Conservation (phyloP, 306 rosid species). For the Cercis canadensis region DNA sequence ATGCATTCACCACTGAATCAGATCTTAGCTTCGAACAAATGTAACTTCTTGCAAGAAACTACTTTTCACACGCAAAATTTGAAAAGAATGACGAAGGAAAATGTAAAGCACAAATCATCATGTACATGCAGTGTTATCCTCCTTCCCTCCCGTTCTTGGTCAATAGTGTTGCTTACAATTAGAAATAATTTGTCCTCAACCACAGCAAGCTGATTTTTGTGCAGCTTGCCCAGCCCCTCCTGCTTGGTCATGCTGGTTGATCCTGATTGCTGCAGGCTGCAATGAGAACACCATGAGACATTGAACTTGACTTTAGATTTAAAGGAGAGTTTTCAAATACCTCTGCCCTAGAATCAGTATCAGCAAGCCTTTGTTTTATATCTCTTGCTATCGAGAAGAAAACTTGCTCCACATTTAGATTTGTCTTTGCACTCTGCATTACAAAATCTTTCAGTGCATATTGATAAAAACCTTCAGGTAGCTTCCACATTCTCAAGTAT, state of each 20-base stretch:
- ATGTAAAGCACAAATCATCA: constrained; percentile 57
- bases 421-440: constrained; percentile 91
- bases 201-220: constrained; percentile 80
- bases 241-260: constrained; percentile 68
- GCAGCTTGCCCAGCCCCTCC: constrained; percentile 59
- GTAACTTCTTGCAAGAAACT: constrained; percentile 46
- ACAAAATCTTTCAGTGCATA: constrained; percentile 25
- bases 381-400: constrained; percentile 91
- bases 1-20: constrained; percentile 41
- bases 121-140: constrained; percentile 46
- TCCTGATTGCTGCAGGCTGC: constrained; percentile 78
- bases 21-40: constrained; percentile 35
- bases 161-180: constrained; percentile 31
- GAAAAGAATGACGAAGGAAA: constrained; percentile 58
- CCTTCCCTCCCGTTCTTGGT: constrained; percentile 35
- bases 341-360: constrained; percentile 71
- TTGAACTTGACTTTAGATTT: constrained; percentile 3
- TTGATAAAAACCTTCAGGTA: constrained; percentile 14
- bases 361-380: constrained; percentile 88
- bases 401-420: constrained; percentile 92
- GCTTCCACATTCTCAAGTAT: constrained; percentile 22
- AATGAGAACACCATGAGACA: constrained; percentile 10
- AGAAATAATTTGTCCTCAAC: constrained; percentile 49
- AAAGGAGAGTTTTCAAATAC: constrained; percentile 47
- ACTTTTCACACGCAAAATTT: constrained; percentile 57